Evolutionary conservation across 1,284 basidiomycete genomes (phyloP).

Genomic region (Ganoderma sp.): DNA sequence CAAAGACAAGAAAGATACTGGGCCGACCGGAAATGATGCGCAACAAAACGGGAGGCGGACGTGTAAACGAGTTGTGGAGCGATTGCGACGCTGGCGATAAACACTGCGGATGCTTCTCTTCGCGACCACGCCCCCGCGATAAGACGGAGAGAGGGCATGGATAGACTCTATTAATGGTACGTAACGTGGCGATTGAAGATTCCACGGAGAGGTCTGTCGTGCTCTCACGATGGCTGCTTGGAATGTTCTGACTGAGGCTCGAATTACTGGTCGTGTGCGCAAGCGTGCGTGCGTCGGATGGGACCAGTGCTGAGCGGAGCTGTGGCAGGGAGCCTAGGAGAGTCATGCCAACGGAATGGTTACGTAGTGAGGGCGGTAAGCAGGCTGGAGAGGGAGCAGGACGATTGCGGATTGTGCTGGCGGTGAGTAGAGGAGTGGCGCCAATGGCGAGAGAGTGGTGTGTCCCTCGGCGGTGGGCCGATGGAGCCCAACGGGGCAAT

Average conservation of each 20-base stretch:
- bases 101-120: not conserved
- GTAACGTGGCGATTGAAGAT: not conserved
- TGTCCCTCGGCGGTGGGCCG: too few species aligned
- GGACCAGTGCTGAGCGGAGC: not conserved
- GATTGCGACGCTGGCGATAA: not conserved
- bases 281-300: not conserved
- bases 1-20: not conserved
- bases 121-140: not conserved
- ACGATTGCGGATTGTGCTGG: not conserved
- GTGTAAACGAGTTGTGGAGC: not conserved
- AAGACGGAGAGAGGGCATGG: not conserved
- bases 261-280: conserved; percentile 3
- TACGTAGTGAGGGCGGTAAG: not conserved
- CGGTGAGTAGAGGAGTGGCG: not conserved
- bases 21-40: not conserved
- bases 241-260: not conserved
- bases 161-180: conserved; percentile 2
- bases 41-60: not conserved
- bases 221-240: not conserved
- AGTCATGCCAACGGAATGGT: not conserved
- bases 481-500: not conserved
- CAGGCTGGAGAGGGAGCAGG: not conserved
- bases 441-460: not conserved
- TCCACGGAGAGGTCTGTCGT: not conserved
- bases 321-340: not conserved